These are phyloP conservation scores for Geotrichum ghanense DNA, from an alignment of 805 yeast species.

Conservation along the genomic window DNA sequence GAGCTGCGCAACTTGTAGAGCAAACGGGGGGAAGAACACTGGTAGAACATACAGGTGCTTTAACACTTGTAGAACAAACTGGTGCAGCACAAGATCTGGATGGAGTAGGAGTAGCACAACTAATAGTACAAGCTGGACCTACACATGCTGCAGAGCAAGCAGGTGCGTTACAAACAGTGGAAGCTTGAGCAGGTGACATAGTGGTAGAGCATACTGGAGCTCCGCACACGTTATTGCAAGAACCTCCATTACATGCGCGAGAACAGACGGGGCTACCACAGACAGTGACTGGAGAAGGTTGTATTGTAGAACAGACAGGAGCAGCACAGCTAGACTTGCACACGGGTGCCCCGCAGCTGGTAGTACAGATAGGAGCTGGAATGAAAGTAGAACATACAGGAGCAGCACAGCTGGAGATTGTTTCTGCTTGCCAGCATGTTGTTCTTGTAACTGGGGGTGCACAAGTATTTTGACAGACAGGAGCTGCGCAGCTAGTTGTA, in stretches of 20 bases:
- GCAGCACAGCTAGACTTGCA: background rate
- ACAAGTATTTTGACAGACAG: background rate
- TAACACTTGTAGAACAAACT: background rate
- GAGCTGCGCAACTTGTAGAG: background rate
- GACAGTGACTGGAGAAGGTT: background rate
- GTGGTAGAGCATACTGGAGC: background rate
- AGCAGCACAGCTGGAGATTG: background rate
- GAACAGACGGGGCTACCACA: background rate
- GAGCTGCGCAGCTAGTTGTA: background rate
- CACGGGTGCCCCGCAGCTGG: background rate
- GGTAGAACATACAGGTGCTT: background rate
- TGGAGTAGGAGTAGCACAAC: background rate
- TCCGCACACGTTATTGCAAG: background rate
- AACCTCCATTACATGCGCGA: background rate
- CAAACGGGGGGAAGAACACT: background rate
- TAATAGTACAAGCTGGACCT: background rate
- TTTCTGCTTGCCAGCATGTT: background rate
- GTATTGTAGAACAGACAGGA: background rate
- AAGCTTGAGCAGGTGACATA: background rate
- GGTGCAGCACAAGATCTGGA: conserved; percentile 1
- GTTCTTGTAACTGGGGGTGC: background rate
- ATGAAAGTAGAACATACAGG: background rate
- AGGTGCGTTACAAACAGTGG: background rate
- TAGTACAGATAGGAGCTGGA: background rate
- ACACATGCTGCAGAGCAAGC: background rate